Evolutionary conservation across 257 asterid genomes (phyloP).

Genomic region (Capsicum chinense): DNA sequence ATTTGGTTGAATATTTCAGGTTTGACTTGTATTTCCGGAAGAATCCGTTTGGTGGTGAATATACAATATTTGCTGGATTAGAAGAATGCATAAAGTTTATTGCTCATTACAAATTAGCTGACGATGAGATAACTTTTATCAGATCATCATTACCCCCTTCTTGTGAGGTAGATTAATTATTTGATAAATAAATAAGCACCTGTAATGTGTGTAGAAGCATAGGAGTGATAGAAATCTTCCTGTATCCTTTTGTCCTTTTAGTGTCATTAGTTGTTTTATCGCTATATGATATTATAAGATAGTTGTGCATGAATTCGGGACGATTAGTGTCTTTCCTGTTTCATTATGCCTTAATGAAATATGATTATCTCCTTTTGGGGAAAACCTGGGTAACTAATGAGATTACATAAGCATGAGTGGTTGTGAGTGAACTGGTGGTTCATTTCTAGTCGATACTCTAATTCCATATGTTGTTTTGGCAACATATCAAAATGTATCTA

Average conservation of each 20-base stretch:
- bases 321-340: background rate
- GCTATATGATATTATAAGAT: background rate
- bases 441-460: background rate
- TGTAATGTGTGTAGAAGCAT: background rate
- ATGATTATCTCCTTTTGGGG: background rate
- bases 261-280: background rate
- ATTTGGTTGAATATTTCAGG: constrained; percentile 50
- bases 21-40: constrained; percentile 83
- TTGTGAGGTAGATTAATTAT: constrained; percentile 66
- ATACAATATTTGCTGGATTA: constrained; percentile 88
- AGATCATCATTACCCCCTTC: constrained; percentile 65
- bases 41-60: constrained; percentile 97
- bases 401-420: background rate
- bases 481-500: constrained; percentile 3
- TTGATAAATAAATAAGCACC: background rate
- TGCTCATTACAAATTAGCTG: constrained; percentile 75
- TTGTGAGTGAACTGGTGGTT: background rate
- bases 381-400: background rate
- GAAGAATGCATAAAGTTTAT: constrained; percentile 93
- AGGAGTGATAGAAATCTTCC: background rate
- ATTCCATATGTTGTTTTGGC: background rate
- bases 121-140: constrained; percentile 81
- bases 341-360: constrained; percentile 13
- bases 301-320: constrained; percentile 6
- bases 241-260: background rate